Evolutionary conservation across 1,139 yeast genomes (phyloP).

Genomic region (Torulaspora pretoriensis): DNA sequence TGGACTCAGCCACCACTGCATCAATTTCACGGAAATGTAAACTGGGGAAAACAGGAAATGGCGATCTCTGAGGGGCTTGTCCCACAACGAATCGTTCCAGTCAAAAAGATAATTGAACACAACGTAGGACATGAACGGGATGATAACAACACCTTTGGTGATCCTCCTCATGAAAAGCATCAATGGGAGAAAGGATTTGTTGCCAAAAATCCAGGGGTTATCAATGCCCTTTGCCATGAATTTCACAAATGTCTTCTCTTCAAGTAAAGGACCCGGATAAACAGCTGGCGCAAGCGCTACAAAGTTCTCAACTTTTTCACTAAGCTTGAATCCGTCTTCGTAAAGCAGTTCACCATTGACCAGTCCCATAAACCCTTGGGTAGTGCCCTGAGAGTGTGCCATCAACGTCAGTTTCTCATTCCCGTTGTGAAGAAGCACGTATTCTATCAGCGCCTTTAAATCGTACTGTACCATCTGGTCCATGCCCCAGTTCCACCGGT

Average conservation of each 20-base stretch:
- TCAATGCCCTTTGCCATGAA: constrained; percentile 38
- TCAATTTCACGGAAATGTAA: constrained; percentile 68
- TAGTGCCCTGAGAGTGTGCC: constrained; percentile 92
- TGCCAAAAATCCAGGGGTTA: constrained; percentile 52
- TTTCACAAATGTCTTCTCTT: constrained; percentile 50
- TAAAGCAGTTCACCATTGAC: constrained; percentile 39
- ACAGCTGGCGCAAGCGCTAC: constrained; percentile 87
- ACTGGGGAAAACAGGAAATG: constrained; percentile 87
- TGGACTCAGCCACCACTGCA: constrained; percentile 81
- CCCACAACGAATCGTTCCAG: constrained; percentile 83
- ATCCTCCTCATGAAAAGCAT: constrained; percentile 49
- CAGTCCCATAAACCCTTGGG: constrained; percentile 68
- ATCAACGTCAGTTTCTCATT: constrained; percentile 52
- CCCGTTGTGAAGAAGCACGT: constrained; percentile 46
- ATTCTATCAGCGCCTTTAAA: constrained; percentile 64
- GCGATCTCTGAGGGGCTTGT: constrained; percentile 56
- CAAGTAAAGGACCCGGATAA: constrained; percentile 72
- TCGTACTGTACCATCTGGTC: constrained; percentile 74
- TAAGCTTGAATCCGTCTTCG: constrained; percentile 39
- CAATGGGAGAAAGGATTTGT: constrained; percentile 55
- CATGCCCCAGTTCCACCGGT: constrained; percentile 83
- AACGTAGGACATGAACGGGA: constrained; percentile 61
- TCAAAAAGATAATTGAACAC: constrained; percentile 82
- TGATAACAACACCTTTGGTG: constrained; percentile 47
- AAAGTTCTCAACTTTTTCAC: constrained; percentile 57